Percentiles rank a stretch among this genome's conserved stretches.
Conservation (phyloP, 129 eudicot species). For the Logfia minima region DNA sequence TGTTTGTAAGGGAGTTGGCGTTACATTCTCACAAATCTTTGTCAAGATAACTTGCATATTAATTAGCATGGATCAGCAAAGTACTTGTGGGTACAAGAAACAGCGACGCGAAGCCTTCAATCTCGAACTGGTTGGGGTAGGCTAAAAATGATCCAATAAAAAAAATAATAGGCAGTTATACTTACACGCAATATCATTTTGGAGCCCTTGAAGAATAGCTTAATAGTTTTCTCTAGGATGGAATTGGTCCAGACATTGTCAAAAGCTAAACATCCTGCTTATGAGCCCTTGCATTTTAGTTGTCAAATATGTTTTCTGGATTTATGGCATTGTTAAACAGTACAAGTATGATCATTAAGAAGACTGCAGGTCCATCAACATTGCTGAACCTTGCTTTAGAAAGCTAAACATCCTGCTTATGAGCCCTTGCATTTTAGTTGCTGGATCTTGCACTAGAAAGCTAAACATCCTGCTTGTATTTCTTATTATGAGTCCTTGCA, state of each 20-base stretch:
- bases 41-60: constrained; percentile 1
- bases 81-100: not conserved
- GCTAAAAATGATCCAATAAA: not conserved
- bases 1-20: constrained; percentile 16
- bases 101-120: not conserved
- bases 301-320: too few relatives aligned
- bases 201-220: not conserved
- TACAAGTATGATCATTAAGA: not conserved
- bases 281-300: too few relatives aligned
- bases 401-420: too few relatives aligned
- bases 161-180: not conserved
- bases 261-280: too few relatives aligned
- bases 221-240: not conserved
- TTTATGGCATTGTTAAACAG: not conserved
- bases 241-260: not conserved
- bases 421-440: too few relatives aligned
- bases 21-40: not conserved
- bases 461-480: too few relatives aligned
- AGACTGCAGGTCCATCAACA: too few relatives aligned
- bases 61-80: not conserved
- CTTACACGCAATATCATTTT: not conserved
- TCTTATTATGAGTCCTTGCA: too few relatives aligned
- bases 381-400: too few relatives aligned
- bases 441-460: too few relatives aligned
- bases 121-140: constrained; percentile 12